Base-by-base conservation (phyloP, 2,329 filamentous ascomycete species). In the Stachybotrys elegans region DNA sequence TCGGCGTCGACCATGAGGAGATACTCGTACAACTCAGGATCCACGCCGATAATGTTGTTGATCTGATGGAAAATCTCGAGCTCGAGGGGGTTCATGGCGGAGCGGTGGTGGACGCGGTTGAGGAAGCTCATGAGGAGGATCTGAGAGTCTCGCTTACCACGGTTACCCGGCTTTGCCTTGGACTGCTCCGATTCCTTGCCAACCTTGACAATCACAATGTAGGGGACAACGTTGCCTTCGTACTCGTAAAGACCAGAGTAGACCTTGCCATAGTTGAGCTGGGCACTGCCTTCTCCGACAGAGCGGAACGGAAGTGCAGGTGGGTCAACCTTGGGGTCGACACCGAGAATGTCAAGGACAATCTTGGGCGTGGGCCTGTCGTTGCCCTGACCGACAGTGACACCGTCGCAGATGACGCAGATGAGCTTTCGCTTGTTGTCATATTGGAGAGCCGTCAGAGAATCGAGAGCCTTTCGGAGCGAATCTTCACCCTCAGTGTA, bases 1-100 rank as follows among this genome's bases (percentile, higher is more conserved):
- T 98, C 93, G 58, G 93, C 93, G 67, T 98, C 93, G 49, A 98
- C 86, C 91, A 95, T 95, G 53, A 98, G 76, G 43, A 97, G 75
- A 57, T 96, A 98, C 65, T 98, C 93, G 62, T 98, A 98, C 14
- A 98, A 77, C 62, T 96, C 91, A 3, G 93, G 93, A 56, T 98
- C 91, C 14, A 98, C 93, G 56, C 93, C 93, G 50, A 98, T 98
- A 55, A 98, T 88, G 63, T 98, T 98, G 77, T 96, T 95, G 72
- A 98, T 89, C 65, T 98, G 93, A 61, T 98, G 93, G 73, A 96
- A 97, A 76, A 97, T 95, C 66, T 98, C 93, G 37, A 98, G 73
- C 63, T 98, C 93, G 12, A 98, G 81, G 14, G 93, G 93, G 50
- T 85, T 93, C 93, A 98, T 98, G 1, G 92, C 85, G 2, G 87